These are phyloP conservation scores for Trichoderma gracile DNA, from an alignment of 2,329 filamentous ascomycete species.

Conservation along the genomic window DNA sequence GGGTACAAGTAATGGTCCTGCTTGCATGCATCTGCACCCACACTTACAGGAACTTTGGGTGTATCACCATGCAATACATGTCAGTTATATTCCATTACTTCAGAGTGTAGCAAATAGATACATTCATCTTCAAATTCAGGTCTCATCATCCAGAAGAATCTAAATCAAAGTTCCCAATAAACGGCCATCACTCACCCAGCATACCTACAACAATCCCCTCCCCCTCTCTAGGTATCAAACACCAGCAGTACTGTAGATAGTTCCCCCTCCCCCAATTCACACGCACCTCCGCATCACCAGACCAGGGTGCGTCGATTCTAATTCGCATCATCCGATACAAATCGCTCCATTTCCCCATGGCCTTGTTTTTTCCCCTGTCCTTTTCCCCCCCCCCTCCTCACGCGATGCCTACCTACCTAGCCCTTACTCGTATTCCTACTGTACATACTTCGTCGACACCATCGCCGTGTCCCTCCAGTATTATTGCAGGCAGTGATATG, in stretches of 20 bases:
- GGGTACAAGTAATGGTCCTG: neutral
- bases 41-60: too few species aligned
- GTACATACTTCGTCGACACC: neutral
- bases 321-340: constrained; percentile 13
- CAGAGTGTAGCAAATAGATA: too few species aligned
- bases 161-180: too few species aligned
- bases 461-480: neutral
- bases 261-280: neutral
- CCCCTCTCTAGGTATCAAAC: neutral
- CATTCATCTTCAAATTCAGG: neutral
- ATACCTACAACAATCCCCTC: neutral
- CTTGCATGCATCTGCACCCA: too few species aligned
- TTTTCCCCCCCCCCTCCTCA: neutral
- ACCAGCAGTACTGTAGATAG: too few species aligned
- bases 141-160: too few species aligned
- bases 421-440: too few species aligned
- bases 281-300: constrained; percentile 14
- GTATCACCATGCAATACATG: too few species aligned
- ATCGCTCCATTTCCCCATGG: neutral
- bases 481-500: neutral
- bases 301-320: constrained; percentile 12
- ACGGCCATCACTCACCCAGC: too few species aligned
- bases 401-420: neutral
- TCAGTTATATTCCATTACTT: too few species aligned
- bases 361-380: neutral